Evolutionary conservation across 352 stramenopile species (phyloP).

Genomic region (Pythium insidiosum): DNA sequence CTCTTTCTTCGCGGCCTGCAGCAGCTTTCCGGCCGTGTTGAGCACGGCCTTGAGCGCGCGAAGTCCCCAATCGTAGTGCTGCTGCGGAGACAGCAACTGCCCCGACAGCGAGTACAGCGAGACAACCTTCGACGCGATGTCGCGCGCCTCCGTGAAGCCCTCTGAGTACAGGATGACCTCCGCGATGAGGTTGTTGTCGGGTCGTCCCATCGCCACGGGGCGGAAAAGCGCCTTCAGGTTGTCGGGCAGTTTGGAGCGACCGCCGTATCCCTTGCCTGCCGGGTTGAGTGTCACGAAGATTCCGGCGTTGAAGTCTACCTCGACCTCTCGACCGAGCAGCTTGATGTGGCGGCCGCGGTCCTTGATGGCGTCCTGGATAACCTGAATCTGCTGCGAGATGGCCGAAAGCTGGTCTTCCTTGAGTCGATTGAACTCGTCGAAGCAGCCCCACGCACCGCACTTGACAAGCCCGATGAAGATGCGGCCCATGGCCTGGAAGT

Average conservation of each 20-base stretch:
- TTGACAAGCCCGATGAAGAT: slow-evolving; percentile 90
- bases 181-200: slow-evolving; percentile 86
- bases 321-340: slow-evolving; percentile 59
- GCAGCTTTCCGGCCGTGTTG: slow-evolving; percentile 90
- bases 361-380: slow-evolving; percentile 88
- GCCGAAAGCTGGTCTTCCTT: slow-evolving; percentile 87
- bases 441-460: slow-evolving; percentile 88
- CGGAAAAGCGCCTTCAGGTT: slow-evolving; percentile 90
- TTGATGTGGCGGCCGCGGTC: slow-evolving; percentile 34
- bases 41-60: slow-evolving; percentile 90
- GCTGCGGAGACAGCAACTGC: slow-evolving; percentile 67
- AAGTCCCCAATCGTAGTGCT: slow-evolving; percentile 89
- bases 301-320: slow-evolving; percentile 82
- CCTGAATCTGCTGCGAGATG: slow-evolving; percentile 86
- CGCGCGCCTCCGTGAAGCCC: slow-evolving; percentile 76
- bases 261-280: slow-evolving; percentile 84
- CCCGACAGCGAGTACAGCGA: slow-evolving; percentile 68
- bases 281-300: slow-evolving; percentile 93
- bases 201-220: slow-evolving; percentile 77
- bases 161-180: slow-evolving; percentile 83
- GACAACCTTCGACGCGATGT: slow-evolving; percentile 74
- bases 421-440: slow-evolving; percentile 90
- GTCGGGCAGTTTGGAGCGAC: slow-evolving; percentile 82
- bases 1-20: slow-evolving; percentile 78
- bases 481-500: slow-evolving; percentile 82